Base-by-base conservation (phyloP, 2,329 filamentous ascomycete genomes). In the Aspergillus ruber region DNA sequence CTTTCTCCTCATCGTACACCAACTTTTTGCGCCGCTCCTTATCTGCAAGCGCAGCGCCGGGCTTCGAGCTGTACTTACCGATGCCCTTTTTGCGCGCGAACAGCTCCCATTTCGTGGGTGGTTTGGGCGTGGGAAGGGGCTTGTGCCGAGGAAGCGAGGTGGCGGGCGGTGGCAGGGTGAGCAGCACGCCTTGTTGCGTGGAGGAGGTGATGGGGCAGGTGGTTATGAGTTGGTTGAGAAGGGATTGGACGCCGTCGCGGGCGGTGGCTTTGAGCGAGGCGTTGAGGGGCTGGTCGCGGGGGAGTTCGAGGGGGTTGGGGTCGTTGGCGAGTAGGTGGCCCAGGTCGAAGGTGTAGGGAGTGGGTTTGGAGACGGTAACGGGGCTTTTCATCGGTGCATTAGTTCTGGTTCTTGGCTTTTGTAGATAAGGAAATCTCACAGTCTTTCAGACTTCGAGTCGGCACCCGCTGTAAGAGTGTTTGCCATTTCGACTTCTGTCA, bases 21-120 rank as follows among this genome's bases (percentile, higher is more conserved):
- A 90, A 73, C 73, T 95, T 86, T 68, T 73, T 74, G 53, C 67
- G 63, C 36, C 82, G 79, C 79, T 71, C 77, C 53, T 83, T 79
- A 69, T 84, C 78, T 65, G 93, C 89, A 56, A 86, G 58, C 8
- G 64, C 61, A 6, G 60, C 66, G n/a, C 70, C 71, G 15, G 68
- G 61, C 48, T 64, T 82, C 56, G 82, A 86, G 80, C 90, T 95
- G 71, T 84, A 83, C 74, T 86, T 88, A 73, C 72, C 72, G 45
- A 98, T 97, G 47, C 93, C 93, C 79, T 96, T 95, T 82, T 95
- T 95, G 69, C 84, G 86, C 41, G 93, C 93, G 74, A 98, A 98
- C 63, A 85, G 82, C 75, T 95, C 85, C 93, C 93, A 98, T 69
- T 90, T 95, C 50, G 91, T 97, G 57, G 85, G 85, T 48, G 84